These are phyloP conservation scores for Botrytis pseudocinerea DNA, from an alignment of 2,329 filamentous ascomycete species.

Conservation along the genomic window DNA sequence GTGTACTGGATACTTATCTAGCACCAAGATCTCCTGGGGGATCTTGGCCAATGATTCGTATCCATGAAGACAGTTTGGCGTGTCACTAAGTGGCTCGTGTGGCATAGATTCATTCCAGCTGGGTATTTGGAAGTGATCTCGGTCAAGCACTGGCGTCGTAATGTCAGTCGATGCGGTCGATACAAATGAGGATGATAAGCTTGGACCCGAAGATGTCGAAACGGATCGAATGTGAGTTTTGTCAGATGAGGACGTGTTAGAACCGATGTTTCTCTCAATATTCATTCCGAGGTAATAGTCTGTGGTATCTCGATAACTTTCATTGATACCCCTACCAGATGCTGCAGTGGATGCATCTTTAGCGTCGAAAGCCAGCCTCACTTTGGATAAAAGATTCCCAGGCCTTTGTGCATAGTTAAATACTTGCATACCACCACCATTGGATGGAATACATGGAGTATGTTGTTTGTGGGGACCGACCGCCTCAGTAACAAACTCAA, in stretches of 20 bases:
- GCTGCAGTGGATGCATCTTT: not conserved
- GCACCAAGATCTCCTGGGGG: not conserved
- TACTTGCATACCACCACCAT: not conserved
- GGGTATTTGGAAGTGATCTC: not conserved
- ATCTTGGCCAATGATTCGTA: not conserved
- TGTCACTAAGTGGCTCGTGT: not conserved
- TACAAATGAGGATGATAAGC: not conserved
- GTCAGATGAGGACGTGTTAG: no score
- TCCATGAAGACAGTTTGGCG: not conserved
- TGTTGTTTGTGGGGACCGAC: not conserved
- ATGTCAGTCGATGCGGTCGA: not conserved
- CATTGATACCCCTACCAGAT: not conserved
- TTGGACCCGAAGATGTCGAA: not conserved
- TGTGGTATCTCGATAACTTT: not conserved
- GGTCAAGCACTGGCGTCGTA: not conserved
- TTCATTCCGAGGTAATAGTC: not conserved
- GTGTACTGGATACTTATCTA: not conserved
- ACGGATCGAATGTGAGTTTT: not conserved
- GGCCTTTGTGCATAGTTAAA: not conserved
- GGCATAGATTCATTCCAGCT: not conserved
- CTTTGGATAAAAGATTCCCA: no score
- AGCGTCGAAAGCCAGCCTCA: no score
- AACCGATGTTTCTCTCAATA: no score
- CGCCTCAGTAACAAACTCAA: not conserved
- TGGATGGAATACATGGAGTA: not conserved